phyloP scores from a whole-genome alignment of 164 flowering plant genomes.

The Berberis thunbergii region DNA sequence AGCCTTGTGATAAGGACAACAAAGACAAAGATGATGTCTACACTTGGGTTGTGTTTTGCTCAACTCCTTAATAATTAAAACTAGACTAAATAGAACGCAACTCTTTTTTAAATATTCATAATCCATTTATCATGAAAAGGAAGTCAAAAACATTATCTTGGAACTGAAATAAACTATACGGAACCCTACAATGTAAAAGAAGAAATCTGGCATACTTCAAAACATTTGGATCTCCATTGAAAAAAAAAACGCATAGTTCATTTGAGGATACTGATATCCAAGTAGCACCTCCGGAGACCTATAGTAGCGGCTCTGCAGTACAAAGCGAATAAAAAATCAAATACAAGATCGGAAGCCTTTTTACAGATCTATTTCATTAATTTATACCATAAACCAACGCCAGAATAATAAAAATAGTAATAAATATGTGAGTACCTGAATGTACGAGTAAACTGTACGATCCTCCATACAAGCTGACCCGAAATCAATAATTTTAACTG shows the following conservation, averaged over 20 bases:
- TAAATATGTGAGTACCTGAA: constrained; percentile 53
- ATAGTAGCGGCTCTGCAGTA: constrained; percentile 93
- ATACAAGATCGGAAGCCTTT: neutral
- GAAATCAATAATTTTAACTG: constrained; percentile 91
- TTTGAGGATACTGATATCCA: constrained; percentile 94
- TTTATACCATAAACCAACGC: neutral
- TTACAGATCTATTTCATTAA: neutral
- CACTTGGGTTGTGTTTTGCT: too few relatives aligned
- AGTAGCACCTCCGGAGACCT: constrained; percentile 99
- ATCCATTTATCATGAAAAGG: too few relatives aligned
- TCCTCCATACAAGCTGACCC: constrained; percentile 99
- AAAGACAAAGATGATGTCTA: too few relatives aligned
- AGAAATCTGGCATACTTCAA: too few relatives aligned
- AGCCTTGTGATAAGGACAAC: too few relatives aligned
- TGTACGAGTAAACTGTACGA: constrained; percentile 95
- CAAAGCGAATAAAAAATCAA: constrained; percentile 6
- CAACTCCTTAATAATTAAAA: too few relatives aligned
- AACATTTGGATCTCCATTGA: neutral
- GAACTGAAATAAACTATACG: too few relatives aligned
- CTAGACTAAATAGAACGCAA: too few relatives aligned
- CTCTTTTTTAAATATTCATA: too few relatives aligned
- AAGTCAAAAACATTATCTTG: too few relatives aligned
- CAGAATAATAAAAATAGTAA: neutral
- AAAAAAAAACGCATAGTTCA: neutral
- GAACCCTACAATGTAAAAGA: too few relatives aligned